Base-by-base conservation (phyloP, 2,329 filamentous ascomycete species). In the Colletotrichum spinosum region DNA sequence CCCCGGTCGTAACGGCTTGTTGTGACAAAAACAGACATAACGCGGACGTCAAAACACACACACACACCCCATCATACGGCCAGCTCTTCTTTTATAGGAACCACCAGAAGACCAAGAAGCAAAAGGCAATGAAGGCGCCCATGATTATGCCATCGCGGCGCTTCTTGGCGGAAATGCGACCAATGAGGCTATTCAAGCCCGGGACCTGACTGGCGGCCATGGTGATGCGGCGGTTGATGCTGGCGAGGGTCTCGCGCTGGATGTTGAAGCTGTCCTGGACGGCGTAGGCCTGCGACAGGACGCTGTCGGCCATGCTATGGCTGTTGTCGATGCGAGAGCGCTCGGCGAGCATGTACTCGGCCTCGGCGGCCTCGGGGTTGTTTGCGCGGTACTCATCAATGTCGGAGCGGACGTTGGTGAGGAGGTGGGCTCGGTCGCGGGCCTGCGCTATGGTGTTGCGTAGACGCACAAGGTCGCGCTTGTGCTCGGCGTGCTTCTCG, bases 261-360 rank as follows among this genome's bases (percentile, higher is more conserved):
- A 94, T 74, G 12, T 87, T 85, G 76, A 99, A 98, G 77, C 85
- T 94, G 80, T 98, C 94, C 76, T 97, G 97, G 57, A 98, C 93
- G 10, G 95, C 94, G 80, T 99, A 99, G 8, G 96, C 96, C 82
- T 98, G 96, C 75, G 91, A 94, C 65, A 99, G 84, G 39, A 99
- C 94, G 68, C 88, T 92, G 77, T 99, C 96, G 52, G 93, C 91
- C 83, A 97, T 90, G 71, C 88, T 91, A 79, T 98, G 92, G 73
- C 92, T 97, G 76, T 93, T 91, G 75, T 99, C 96, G 74, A 99
- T 88, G 69, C 92, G 88, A 68, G 84, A 83, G 55, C 96, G 87
- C 84, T 99, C 96, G 72, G 92, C 91, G 35, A 99, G 86, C 94
- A 99, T 97, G 82, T 98, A 99, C 67, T 99, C 95, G 51, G 93